Evolutionary conservation across 768 basidiomycete species (phyloP).

Genomic region (Termitomyces sp.): DNA sequence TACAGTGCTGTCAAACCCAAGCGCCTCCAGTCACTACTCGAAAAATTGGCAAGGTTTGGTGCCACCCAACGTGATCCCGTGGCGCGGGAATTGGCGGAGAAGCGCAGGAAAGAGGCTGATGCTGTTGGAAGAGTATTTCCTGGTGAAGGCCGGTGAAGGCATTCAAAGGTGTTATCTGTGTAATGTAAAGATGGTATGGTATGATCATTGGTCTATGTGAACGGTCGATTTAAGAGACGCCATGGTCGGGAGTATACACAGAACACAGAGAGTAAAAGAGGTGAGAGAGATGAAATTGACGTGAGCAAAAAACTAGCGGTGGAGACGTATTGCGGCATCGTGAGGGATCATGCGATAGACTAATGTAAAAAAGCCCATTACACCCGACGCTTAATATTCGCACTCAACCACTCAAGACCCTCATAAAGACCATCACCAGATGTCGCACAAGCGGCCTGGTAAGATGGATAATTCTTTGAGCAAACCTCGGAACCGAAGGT

Average conservation of each 20-base stretch:
- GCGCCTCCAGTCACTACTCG: conserved; percentile 65
- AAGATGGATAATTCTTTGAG: conserved; percentile 11
- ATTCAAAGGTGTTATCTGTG: not conserved
- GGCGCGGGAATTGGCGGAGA: conserved; percentile 64
- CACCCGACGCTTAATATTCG: conserved; percentile 82
- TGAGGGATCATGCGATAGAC: conserved; percentile 56
- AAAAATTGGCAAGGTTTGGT: conserved; percentile 73
- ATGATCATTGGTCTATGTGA: conserved; percentile 30
- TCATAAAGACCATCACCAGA: conserved; percentile 98
- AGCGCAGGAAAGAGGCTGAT: conserved; percentile 72
- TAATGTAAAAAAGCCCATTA: conserved; percentile 43
- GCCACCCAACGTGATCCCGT: conserved; percentile 50
- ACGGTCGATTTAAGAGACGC: conserved; percentile 22
- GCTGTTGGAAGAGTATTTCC: conserved; percentile 69
- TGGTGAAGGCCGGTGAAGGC: conserved; percentile 49
- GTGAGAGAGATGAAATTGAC: conserved; percentile 25
- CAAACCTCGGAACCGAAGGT: conserved; percentile 8
- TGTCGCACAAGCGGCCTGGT: conserved; percentile 95
- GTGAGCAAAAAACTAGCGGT: conserved; percentile 34
- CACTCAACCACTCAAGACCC: conserved; percentile 94
- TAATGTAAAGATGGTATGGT: conserved; percentile 11
- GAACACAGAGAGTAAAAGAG: conserved; percentile 23
- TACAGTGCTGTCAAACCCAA: conserved; percentile 66
- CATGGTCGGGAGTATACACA: conserved; percentile 24
- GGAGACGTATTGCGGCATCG: conserved; percentile 50